Conservation (phyloP, 1,139 yeast species). For the Williopsis jadinii region DNA sequence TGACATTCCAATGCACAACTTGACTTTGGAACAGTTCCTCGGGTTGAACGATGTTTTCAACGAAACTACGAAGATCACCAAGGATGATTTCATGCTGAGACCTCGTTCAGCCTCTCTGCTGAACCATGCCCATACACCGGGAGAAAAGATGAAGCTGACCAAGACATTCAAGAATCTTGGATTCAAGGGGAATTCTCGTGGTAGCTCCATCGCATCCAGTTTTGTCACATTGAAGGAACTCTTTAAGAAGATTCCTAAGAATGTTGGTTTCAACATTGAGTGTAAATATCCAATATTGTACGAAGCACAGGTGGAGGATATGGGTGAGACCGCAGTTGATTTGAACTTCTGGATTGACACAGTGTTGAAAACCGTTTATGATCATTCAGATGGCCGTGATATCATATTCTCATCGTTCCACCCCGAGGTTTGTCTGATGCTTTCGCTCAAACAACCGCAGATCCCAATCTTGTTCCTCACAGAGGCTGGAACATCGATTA, state of each 20-base stretch:
- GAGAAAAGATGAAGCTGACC: constrained; percentile 75
- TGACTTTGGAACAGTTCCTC: constrained; percentile 86
- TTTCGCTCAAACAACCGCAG: constrained; percentile 88
- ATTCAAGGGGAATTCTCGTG: constrained; percentile 87
- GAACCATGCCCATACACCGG: constrained; percentile 10
- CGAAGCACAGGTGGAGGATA: constrained; percentile 83
- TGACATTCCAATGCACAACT: constrained; percentile 91
- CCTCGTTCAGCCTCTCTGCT: constrained; percentile 20
- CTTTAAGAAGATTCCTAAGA: constrained; percentile 71
- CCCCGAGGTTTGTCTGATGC: constrained; percentile 83
- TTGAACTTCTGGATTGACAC: constrained; percentile 85
- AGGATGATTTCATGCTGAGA: constrained; percentile 18
- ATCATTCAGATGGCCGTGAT: constrained; percentile 73
- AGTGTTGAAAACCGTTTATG: constrained; percentile 73
- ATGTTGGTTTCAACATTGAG: constrained; percentile 91
- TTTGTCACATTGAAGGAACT: constrained; percentile 85
- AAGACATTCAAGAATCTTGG: constrained; percentile 83
- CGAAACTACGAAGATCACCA: constrained; percentile 11
- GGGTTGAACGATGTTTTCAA: constrained; percentile 39
- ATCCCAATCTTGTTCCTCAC: constrained; percentile 86
- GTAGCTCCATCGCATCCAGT: constrained; percentile 83
- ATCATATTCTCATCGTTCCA: constrained; percentile 90
- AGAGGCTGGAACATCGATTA: constrained; percentile 72
- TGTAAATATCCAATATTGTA: constrained; percentile 94
- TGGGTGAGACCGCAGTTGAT: constrained; percentile 82